These are phyloP conservation scores for Olyra latifolia DNA, from an alignment of 176 grass and related monocot species.

Conservation along the genomic window DNA sequence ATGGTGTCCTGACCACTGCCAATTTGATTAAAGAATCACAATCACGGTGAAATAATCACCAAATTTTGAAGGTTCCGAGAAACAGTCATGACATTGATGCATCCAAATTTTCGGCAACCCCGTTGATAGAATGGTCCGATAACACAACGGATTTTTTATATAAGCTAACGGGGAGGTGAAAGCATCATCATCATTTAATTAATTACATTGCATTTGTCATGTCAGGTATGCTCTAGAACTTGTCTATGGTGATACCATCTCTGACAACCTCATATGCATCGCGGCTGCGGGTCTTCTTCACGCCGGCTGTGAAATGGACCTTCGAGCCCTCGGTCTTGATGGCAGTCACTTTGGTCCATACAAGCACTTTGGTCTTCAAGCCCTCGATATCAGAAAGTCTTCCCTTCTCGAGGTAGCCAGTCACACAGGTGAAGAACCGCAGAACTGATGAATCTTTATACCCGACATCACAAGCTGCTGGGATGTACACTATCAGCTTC, in stretches of 20 bases:
- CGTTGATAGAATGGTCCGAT: background rate
- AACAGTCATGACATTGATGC: background rate
- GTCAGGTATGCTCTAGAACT: conserved; percentile 61
- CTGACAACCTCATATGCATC: conserved; percentile 83
- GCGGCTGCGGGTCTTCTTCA: conserved; percentile 74
- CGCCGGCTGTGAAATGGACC: conserved; percentile 67
- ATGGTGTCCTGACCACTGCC: background rate
- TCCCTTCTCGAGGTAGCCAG: conserved; percentile 85
- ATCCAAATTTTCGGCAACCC: background rate
- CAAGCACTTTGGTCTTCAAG: conserved; percentile 80
- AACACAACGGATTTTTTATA: background rate
- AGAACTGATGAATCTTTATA: conserved; percentile 93
- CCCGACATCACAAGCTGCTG: conserved; percentile 75
- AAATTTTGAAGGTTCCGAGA: background rate
- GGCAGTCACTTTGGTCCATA: conserved; percentile 82
- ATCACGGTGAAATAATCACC: background rate
- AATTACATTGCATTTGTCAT: conserved; percentile 37
- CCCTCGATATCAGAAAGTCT: conserved; percentile 84
- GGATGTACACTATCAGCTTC: conserved; percentile 78
- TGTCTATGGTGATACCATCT: conserved; percentile 78
- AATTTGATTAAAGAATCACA: background rate
- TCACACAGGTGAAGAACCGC: conserved; percentile 84
- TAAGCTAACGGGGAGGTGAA: background rate
- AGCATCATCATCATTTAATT: background rate
- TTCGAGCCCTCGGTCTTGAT: conserved; percentile 76